phyloP scores from a whole-genome alignment of 1,284 basidiomycete species.

The Filobasidium uniguttulatum region DNA sequence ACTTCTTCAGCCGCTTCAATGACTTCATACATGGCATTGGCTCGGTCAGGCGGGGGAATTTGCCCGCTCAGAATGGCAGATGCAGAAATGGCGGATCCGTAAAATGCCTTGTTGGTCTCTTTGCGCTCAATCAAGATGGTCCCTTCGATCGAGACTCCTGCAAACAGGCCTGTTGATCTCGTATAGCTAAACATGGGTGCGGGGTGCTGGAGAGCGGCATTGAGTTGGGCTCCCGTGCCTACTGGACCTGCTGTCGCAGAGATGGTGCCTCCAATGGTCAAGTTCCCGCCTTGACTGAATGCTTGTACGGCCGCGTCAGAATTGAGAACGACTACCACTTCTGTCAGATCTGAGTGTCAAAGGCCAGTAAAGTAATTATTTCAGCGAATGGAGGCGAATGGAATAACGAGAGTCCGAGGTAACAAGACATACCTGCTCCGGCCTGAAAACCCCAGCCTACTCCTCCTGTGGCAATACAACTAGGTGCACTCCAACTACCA shows the following conservation, averaged over 20 bases:
- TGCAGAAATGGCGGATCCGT: constrained; percentile 70
- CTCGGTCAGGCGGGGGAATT: constrained; percentile 91
- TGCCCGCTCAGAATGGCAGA: constrained; percentile 44
- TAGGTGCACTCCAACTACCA: constrained; percentile 93
- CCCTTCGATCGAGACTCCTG: constrained; percentile 87
- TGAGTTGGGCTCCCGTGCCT: constrained; percentile 83
- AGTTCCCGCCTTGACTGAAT: constrained; percentile 88
- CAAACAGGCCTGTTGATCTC: constrained; percentile 87
- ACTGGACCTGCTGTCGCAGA: constrained; percentile 80
- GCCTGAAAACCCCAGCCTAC: constrained; percentile 93
- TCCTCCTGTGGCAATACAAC: constrained; percentile 88
- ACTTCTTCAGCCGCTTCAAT: constrained; percentile 57
- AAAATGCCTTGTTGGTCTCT: constrained; percentile 88
- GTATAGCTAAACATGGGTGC: constrained; percentile 97
- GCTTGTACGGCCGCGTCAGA: constrained; percentile 89
- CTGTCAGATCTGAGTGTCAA: constrained; percentile 42
- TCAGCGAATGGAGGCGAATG: background rate
- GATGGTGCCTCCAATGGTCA: constrained; percentile 81
- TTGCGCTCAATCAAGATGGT: constrained; percentile 89
- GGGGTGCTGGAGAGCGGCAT: constrained; percentile 75
- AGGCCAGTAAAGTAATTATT: background rate
- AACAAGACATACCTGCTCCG: constrained; percentile 45
- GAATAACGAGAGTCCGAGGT: background rate
- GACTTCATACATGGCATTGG: constrained; percentile 82
- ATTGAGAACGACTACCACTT: constrained; percentile 76